Conservation (phyloP, 148 eudicot species). For the Camellia japonica region DNA sequence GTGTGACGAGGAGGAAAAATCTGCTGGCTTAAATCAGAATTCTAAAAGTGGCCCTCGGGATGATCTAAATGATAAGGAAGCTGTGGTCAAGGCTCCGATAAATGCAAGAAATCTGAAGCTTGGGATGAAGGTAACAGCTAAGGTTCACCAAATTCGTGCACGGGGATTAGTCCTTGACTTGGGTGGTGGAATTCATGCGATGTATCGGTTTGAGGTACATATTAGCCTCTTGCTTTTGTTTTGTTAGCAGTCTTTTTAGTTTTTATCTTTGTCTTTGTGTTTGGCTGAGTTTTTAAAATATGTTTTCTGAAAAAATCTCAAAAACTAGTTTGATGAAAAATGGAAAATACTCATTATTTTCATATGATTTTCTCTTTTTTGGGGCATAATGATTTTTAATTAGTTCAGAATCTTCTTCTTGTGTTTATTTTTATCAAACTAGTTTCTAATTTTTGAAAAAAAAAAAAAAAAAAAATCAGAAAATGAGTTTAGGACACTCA, state of each 20-base stretch:
- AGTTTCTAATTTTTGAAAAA: no score
- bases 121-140: conserved; percentile 63
- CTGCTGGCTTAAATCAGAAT: conserved; percentile 31
- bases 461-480: no score
- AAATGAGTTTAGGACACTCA: no score
- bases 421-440: no score
- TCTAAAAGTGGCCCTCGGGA: conserved; percentile 22
- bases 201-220: conserved; percentile 85
- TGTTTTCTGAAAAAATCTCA: no score
- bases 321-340: no score
- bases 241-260: background rate
- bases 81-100: conserved; percentile 18
- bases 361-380: no score
- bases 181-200: conserved; percentile 79
- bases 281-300: no score
- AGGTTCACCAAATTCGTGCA: conserved; percentile 79
- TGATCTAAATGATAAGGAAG: conserved; percentile 14
- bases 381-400: no score
- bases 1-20: conserved; percentile 64
- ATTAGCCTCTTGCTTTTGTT: conserved; percentile 1
- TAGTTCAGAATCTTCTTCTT: no score
- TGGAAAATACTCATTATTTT: no score
- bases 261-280: background rate
- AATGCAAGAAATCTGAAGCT: conserved; percentile 56
- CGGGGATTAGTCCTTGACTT: conserved; percentile 87